Conservation (phyloP, 2,329 filamentous ascomycete genomes). For the Penicillium crustosum region DNA sequence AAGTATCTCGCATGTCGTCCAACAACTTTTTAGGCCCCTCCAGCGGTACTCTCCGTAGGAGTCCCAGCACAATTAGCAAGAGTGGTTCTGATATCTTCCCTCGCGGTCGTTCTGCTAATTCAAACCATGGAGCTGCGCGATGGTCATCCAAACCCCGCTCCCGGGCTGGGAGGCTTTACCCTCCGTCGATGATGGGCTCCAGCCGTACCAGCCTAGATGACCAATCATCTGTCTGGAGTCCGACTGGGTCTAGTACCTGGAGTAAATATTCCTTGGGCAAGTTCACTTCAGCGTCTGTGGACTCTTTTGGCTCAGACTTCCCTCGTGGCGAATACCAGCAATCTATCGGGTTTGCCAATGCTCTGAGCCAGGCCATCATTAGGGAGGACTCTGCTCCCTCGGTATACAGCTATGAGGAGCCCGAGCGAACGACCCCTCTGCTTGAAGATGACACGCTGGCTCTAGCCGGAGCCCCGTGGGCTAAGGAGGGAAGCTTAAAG, state of each 20-base stretch:
- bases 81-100: slow-evolving; percentile 75
- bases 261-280: slow-evolving; percentile 90
- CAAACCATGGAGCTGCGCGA: slow-evolving; percentile 62
- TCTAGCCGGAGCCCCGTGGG: slow-evolving; percentile 91
- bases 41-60: slow-evolving; percentile 71
- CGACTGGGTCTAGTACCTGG: slow-evolving; percentile 88
- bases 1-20: slow-evolving; percentile 41
- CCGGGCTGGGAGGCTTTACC: slow-evolving; percentile 67
- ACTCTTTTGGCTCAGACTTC: slow-evolving; percentile 78
- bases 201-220: slow-evolving; percentile 95
- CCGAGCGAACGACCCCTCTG: slow-evolving; percentile 61
- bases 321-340: slow-evolving; percentile 84
- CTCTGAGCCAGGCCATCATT: slow-evolving; percentile 93
- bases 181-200: slow-evolving; percentile 78
- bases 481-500: slow-evolving; percentile 92
- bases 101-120: slow-evolving; percentile 70
- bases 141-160: slow-evolving; percentile 88
- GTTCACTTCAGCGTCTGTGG: slow-evolving; percentile 86
- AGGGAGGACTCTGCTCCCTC: slow-evolving; percentile 66
- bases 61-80: slow-evolving; percentile 88
- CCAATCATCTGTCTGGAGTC: slow-evolving; percentile 85
- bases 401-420: slow-evolving; percentile 58
- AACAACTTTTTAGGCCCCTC: slow-evolving; percentile 70
- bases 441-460: slow-evolving; percentile 92
- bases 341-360: slow-evolving; percentile 96